A percentile compares a stretch with the other conserved stretches of the same genome.
phyloP scores from a whole-genome alignment of 441 rosid species.

The Macaranga tanarius region DNA sequence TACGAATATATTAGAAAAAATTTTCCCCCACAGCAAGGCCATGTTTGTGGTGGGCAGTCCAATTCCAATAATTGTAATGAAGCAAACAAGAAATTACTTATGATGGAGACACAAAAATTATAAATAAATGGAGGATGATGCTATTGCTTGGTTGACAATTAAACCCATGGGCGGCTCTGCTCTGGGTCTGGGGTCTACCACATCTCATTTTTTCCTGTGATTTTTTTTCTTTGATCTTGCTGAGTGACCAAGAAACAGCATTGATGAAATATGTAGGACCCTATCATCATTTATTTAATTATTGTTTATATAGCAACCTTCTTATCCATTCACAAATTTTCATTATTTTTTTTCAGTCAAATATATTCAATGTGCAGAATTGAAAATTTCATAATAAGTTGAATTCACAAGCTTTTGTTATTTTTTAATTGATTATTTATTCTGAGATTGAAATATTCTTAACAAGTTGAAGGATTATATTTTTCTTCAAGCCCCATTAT shows the following conservation, averaged over 20 bases:
- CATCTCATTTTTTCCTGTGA: neutral
- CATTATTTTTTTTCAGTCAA: neutral
- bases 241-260: neutral
- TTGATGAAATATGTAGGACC: neutral
- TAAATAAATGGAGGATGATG: no score
- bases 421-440: no score
- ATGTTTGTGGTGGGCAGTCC: no score
- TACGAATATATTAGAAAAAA: no score
- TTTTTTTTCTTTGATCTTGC: constrained; percentile 1
- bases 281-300: neutral
- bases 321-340: neutral
- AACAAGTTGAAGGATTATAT: no score
- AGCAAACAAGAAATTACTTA: constrained; percentile 1
- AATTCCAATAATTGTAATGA: neutral
- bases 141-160: constrained; percentile 23
- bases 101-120: neutral
- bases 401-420: no score
- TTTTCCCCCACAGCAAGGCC: no score
- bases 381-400: neutral
- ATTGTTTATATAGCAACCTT: neutral
- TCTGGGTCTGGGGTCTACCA: neutral
- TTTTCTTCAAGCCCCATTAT: no score
- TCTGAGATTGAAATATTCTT: no score
- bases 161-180: constrained; percentile 26
- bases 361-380: neutral